Base-by-base conservation (phyloP, 2,329 filamentous ascomycete species). In the Calonectria pauciramosa region DNA sequence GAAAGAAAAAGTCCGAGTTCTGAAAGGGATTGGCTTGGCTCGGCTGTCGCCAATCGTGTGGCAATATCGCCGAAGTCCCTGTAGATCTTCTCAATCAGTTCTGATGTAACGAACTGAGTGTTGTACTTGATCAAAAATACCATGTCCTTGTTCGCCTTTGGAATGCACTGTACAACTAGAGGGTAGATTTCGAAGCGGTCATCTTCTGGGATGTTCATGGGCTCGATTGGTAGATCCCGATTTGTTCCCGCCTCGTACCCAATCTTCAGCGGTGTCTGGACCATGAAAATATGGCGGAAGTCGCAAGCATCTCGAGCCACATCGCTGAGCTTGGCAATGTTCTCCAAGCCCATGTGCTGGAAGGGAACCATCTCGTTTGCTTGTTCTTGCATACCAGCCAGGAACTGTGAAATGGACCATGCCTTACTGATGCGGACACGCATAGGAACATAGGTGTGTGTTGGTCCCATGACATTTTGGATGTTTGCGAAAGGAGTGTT, bases 121-220 rank as follows among this genome's bases (percentile, higher is more conserved):
- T 52, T 38, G 47, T 67, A 67, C 6, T 52, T 49, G 10, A 52
- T 28, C 7, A 49, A 13, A 49, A 38, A n/a, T 28, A 14, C 41
- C 41, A 67, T 54, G 1, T 32, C 41, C 10, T 47, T 47, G 20
- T 38, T 52, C 10, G 51, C 64, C 7, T 18, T 47, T 3, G 47
- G 64, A 26, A 67, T 34, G 52, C 64, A 67, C 23, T 67, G 64
- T 11, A 52, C 32, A 34, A 67, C 47, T 3, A 67, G 64, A 7
- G 64, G 64, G 41, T 67, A 67, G 32, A 52, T 54, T 16, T 67
- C 64, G 14, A 36, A 67, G 9, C 54, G 32, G 28, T 67, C n/a
- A 23, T 49, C 26, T 14, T 44, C 28, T 1, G 63, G 38, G 30
- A 18, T 32, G 16, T 65, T 7, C 1, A 65, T 20, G 34, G 44